Conservation (phyloP, 2,329 filamentous ascomycete species). For the Cladosporium velox region DNA sequence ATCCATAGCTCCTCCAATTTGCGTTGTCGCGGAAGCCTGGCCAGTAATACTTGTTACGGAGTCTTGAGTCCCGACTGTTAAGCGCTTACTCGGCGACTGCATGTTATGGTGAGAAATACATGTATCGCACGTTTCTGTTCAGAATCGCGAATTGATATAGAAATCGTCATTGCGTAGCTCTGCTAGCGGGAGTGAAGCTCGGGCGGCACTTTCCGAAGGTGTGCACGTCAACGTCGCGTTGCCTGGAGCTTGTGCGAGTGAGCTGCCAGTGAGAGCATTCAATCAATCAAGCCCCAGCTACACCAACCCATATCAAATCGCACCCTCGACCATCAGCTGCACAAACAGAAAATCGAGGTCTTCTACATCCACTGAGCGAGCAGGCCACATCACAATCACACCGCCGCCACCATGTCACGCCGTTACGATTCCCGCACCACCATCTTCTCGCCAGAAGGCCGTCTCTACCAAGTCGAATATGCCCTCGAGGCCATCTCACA, state of each 20-base stretch:
- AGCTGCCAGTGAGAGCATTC: slow-evolving; percentile 15
- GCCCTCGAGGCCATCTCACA: slow-evolving; percentile 98
- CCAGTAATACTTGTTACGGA: background rate
- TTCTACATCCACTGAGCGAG: background rate
- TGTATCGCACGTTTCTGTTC: background rate
- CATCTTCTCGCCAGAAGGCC: slow-evolving; percentile 98
- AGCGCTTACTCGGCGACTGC: slow-evolving; percentile 13
- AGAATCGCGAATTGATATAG: slow-evolving; percentile 12
- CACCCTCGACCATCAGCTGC: background rate
- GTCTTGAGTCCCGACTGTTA: background rate
- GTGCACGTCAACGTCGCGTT: slow-evolving; percentile 21
- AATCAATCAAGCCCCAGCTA: slow-evolving; percentile 10
- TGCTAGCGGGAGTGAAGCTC: slow-evolving; percentile 21
- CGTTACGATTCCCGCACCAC: slow-evolving; percentile 63
- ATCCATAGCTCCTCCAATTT: background rate
- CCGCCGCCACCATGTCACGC: slow-evolving; percentile 34
- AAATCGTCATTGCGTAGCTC: slow-evolving; percentile 19
- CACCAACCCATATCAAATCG: slow-evolving; percentile 4
- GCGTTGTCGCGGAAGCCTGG: background rate
- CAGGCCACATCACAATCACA: slow-evolving; percentile 12
- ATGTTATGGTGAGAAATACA: background rate
- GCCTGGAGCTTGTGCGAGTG: slow-evolving; percentile 17
- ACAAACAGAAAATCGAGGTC: background rate
- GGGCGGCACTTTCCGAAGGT: slow-evolving; percentile 14
- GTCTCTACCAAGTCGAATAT: slow-evolving; percentile 99